A percentile compares a stretch with the other conserved stretches of the same genome.
These are phyloP conservation scores for Ophiostoma pallidulum DNA, from an alignment of 2,329 filamentous ascomycete species.

Conservation along the genomic window DNA sequence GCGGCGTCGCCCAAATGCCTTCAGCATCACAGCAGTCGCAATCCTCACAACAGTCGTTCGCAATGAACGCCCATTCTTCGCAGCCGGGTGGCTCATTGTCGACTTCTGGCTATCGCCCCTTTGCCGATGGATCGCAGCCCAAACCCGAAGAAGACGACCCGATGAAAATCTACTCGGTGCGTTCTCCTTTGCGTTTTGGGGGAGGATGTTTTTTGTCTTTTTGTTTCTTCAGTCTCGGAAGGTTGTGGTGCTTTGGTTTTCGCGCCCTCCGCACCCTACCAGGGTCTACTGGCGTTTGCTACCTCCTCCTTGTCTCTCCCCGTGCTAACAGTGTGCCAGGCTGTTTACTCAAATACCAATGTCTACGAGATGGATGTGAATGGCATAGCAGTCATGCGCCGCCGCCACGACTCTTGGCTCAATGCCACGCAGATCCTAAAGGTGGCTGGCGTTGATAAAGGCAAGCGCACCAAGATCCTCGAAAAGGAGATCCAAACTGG, in stretches of 20 bases:
- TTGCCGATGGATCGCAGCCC: conserved; percentile 26
- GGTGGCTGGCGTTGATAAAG: conserved; percentile 93
- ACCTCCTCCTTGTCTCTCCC: not conserved
- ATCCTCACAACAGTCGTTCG: conserved; percentile 45
- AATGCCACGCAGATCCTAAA: conserved; percentile 98
- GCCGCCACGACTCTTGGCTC: conserved; percentile 88
- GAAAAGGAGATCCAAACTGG: conserved; percentile 96
- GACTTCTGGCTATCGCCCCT: conserved; percentile 29
- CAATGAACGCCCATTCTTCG: conserved; percentile 45
- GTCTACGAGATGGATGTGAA: conserved; percentile 99
- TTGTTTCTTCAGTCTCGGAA: too few relatives aligned
- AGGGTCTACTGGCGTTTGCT: too few relatives aligned
- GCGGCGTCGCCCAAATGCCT: conserved; percentile 17
- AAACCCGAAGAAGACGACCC: conserved; percentile 30
- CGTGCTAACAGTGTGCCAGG: conserved; percentile 28
- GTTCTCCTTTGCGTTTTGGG: too few relatives aligned
- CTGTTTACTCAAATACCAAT: conserved; percentile 88
- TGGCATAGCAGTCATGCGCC: conserved; percentile 86
- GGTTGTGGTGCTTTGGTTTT: too few relatives aligned
- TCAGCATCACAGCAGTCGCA: conserved; percentile 24
- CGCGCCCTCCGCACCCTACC: too few relatives aligned
- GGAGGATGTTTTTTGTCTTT: too few relatives aligned
- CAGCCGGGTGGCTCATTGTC: conserved; percentile 30
- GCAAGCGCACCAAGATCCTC: conserved; percentile 91
- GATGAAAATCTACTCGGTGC: conserved; percentile 57